Evolutionary conservation across 2,329 filamentous ascomycete species (phyloP), one percentile per base, ranked within the genome.

Genomic region (Epichloe glyceriae): DNA sequence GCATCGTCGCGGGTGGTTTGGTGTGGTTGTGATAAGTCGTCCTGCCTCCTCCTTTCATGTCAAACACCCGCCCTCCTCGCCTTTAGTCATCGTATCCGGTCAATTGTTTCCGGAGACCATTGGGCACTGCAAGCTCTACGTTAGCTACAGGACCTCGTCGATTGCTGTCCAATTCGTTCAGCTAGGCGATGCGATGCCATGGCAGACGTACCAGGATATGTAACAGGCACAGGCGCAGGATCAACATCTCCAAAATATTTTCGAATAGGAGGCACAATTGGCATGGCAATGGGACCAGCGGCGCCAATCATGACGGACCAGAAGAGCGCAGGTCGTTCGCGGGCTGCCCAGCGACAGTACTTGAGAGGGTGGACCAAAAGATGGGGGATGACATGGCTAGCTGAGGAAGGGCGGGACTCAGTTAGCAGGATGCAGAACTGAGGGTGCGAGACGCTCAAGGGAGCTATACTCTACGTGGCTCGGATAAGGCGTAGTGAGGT

Each of bases 321-420:
- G 77, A 96, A 95, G 73, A 89, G 85, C 53, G 89, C 89, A 48
- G 93, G 93, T 68, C 86, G 86, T 70, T 93, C 85, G 71, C 88
- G 84, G 47, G 86, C 78, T 49, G 89, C 83, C 88, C 90, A 97
- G 70, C 84, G 84, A 62, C 86, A 71, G 81, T 95, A 97, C 61
- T 82, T 82, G 66, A 94, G 63, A 57, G 93, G 53, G 79, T 77
- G 58, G 81, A 78, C 82, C 85, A 96, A 85, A 98, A 96, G 61
- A 88, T 85, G 50, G 78, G 75, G 54, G 76, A 60, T 56, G 79
- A 76, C 84, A 89, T 89, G 56, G 20, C 64, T 64, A 55, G 50
- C 52, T 53, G 56, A 37, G 22, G 12, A 7, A 12, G 17, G 12
- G 22, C 3, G 17, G 15, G 39, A 34, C 17, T 15, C 33, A 35